Conservation (phyloP, 2,329 filamentous ascomycete genomes). For the Trichoderma atroviride region DNA sequence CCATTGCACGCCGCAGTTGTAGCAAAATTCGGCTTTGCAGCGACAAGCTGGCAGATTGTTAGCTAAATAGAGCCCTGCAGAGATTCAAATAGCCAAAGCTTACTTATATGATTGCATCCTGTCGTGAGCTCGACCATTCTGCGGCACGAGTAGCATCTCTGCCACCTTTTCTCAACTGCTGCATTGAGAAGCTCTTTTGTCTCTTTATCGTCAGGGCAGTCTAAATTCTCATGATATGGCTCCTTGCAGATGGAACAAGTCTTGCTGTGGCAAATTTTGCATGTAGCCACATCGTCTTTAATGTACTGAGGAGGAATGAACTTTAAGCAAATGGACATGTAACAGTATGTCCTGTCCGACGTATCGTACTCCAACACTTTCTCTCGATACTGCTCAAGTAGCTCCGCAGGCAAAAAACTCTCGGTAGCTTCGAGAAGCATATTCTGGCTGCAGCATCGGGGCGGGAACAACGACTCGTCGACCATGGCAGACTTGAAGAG, state of each 20-base stretch:
- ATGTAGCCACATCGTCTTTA: slow-evolving; percentile 41
- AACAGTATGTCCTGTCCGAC: slow-evolving; percentile 54
- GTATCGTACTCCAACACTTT: slow-evolving; percentile 55
- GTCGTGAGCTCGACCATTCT: slow-evolving; percentile 49
- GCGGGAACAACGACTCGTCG: slow-evolving; percentile 56
- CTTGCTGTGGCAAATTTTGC: slow-evolving; percentile 42
- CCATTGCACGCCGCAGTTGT: not conserved
- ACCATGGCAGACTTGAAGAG: slow-evolving; percentile 47
- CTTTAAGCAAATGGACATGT: slow-evolving; percentile 43
- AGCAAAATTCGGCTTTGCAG: not conserved
- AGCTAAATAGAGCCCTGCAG: not conserved
- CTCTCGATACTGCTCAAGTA: slow-evolving; percentile 43
- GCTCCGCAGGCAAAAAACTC: slow-evolving; percentile 39
- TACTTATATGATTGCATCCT: slow-evolving; percentile 62
- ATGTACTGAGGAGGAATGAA: slow-evolving; percentile 49
- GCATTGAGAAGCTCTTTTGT: slow-evolving; percentile 34
- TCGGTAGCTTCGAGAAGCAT: slow-evolving; percentile 43
- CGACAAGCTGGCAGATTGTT: not conserved
- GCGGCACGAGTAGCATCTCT: slow-evolving; percentile 50
- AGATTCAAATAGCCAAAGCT: not conserved
- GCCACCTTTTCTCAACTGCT: slow-evolving; percentile 51
- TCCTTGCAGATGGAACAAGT: slow-evolving; percentile 58
- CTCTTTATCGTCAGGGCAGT: slow-evolving; percentile 49
- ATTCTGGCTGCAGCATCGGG: slow-evolving; percentile 50
- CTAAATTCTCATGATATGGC: slow-evolving; percentile 44